Percentiles rank a stretch among this genome's conserved stretches.
Evolutionary conservation across 192 early-diverging fungal species (phyloP).

Genomic region (Lobosporangium transversale): DNA sequence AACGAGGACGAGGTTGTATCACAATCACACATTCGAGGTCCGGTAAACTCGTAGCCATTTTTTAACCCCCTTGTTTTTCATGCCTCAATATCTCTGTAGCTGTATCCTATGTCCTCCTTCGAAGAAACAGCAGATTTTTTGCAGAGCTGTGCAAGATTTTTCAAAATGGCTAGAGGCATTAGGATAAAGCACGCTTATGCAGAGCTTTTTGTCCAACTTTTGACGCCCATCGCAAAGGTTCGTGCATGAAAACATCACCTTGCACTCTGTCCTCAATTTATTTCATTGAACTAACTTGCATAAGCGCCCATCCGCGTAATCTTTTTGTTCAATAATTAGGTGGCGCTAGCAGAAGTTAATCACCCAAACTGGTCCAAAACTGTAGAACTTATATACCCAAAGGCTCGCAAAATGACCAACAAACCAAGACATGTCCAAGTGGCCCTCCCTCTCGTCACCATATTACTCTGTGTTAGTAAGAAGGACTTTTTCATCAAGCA

Average conservation of each 20-base stretch:
- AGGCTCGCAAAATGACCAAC: conserved; percentile 88
- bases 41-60: too few relatives aligned
- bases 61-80: neutral
- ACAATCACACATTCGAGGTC: too few relatives aligned
- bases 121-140: conserved; percentile 97
- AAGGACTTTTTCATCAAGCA: conserved; percentile 89
- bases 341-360: conserved; percentile 94
- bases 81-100: conserved; percentile 38
- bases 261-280: too few relatives aligned
- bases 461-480: conserved; percentile 89
- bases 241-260: too few relatives aligned
- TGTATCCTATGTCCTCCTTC: conserved; percentile 92
- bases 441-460: conserved; percentile 86
- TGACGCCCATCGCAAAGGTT: conserved; percentile 89
- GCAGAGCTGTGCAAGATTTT: conserved; percentile 88
- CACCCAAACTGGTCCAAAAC: conserved; percentile 92
- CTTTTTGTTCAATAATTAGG: too few relatives aligned
- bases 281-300: too few relatives aligned
- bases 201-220: conserved; percentile 87
- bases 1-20: too few relatives aligned
- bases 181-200: conserved; percentile 93
- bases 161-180: conserved; percentile 80
- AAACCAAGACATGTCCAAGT: conserved; percentile 86
- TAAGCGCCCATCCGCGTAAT: too few relatives aligned
- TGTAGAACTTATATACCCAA: conserved; percentile 89